Evolutionary conservation across 176 grass and related monocot species (phyloP), one percentile per base, ranked within the genome.

Genomic region (Oryza glaberrima): DNA sequence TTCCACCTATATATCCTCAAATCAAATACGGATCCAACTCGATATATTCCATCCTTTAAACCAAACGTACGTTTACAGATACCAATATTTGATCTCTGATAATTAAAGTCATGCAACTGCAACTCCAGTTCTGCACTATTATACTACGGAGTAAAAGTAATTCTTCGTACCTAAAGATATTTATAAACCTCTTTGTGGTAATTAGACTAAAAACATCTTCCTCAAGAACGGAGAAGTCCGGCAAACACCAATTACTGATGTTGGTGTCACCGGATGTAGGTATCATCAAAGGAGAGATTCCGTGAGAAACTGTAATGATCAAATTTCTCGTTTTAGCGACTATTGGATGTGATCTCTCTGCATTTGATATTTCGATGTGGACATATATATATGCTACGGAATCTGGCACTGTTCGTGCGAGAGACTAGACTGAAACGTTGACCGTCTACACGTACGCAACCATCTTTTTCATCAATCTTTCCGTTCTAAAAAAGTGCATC

Each of bases 341-440:
- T 9, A 73, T 73, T 25, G 1, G 12, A 23, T 25, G 45, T 54
- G 35, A 32, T 40, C 78, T 40, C 78, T 85, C 34, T 63, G 23
- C 25, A 46, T 22, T 71, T 7, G 75, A 48, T 64, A 35, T 28
- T 22, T 71, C 4, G 75, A 64, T 48, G 65, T 28, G 11, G 26
- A 72, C 12, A 36, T 36, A 36, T 36, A 26, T 72, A 25, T 34
- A 30, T 64, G 26, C 52, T 51, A 41, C 25, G 38, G 23, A 73
- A 65, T 56, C 40, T 65, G 25, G 44, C 15, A n/a, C 66, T 71
- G 35, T 58, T 20, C 12, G 44, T 6, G 61, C 61, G 54, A 60
- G 69, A 44, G 70, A 81, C 61, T 74, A 45, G 70, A 75, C 61
- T 74, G 84, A 75, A 75, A 74, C 84, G 70, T 81, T 86, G 85